Conservation (phyloP, 2,329 filamentous ascomycete species). For the Bimuria novae-zelandiae region DNA sequence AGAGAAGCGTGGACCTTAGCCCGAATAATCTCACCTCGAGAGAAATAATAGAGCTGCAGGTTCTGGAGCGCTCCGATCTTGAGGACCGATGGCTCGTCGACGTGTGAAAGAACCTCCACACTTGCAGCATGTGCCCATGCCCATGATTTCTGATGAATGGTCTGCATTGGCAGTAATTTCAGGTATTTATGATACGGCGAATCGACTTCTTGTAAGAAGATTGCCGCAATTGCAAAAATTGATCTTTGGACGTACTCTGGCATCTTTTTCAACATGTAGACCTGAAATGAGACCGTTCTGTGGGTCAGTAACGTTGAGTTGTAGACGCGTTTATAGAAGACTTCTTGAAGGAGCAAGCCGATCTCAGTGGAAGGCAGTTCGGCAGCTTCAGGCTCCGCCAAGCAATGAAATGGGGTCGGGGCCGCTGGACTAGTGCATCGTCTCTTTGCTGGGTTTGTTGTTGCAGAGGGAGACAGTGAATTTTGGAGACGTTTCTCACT, state of each 20-base stretch:
- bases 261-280: slow-evolving; percentile 4
- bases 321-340: slow-evolving; percentile 1
- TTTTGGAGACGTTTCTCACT: background rate
- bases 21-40: background rate
- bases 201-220: slow-evolving; percentile 1
- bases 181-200: background rate
- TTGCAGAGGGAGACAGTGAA: background rate
- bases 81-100: slow-evolving; percentile 2
- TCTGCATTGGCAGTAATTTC: background rate
- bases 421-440: background rate
- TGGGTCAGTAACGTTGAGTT: background rate
- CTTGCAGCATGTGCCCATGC: slow-evolving; percentile 5
- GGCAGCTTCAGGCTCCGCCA: background rate
- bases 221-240: background rate
- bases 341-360: background rate
- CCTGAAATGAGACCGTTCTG: slow-evolving; percentile 1
- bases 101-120: slow-evolving; percentile 1
- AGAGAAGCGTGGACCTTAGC: background rate
- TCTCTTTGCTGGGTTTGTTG: background rate
- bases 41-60: background rate
- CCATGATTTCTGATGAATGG: background rate
- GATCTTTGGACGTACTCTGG: background rate
- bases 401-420: background rate
- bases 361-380: background rate
- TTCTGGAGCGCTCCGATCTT: background rate